phyloP scores from a whole-genome alignment of 129 eudicot species.

The Lactuca sativa region DNA sequence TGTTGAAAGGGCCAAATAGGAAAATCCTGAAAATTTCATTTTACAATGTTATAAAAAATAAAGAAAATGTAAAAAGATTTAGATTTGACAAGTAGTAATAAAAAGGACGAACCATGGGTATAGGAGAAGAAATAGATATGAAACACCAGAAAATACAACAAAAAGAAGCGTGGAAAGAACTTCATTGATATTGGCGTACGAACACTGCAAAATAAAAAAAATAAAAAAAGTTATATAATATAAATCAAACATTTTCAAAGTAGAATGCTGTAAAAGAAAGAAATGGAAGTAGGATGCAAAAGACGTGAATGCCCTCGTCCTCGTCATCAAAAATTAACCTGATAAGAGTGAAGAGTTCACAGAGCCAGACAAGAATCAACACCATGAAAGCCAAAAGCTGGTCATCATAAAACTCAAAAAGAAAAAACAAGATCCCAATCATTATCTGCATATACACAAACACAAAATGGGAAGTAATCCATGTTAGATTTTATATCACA shows the following conservation, averaged over 20 bases:
- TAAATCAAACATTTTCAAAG: neutral
- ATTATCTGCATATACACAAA: constrained; percentile 71
- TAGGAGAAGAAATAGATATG: constrained; percentile 97
- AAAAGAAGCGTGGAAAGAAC: constrained; percentile 98
- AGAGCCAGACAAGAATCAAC: constrained; percentile 95
- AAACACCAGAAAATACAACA: constrained; percentile 90
- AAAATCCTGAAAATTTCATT: constrained; percentile 59
- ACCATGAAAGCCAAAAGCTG: constrained; percentile 99
- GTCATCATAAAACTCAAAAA: constrained; percentile 95
- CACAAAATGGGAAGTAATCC: neutral
- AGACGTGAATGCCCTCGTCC: no score
- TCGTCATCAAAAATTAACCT: constrained; percentile 36
- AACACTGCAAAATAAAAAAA: constrained; percentile 68
- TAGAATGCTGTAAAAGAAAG: no score
- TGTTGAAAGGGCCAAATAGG: constrained; percentile 88
- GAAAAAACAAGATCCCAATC: constrained; percentile 95
- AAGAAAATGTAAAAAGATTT: neutral
- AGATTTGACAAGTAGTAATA: constrained; percentile 9
- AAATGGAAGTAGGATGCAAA: no score
- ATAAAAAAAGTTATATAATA: neutral
- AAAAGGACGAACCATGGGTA: constrained; percentile 62
- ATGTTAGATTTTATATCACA: neutral
- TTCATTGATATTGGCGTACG: constrained; percentile 99
- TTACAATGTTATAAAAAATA: constrained; percentile 17
- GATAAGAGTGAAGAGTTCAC: constrained; percentile 98